Conservation (phyloP, 2,329 filamentous ascomycete genomes). For the Coleophoma crateriformis region DNA sequence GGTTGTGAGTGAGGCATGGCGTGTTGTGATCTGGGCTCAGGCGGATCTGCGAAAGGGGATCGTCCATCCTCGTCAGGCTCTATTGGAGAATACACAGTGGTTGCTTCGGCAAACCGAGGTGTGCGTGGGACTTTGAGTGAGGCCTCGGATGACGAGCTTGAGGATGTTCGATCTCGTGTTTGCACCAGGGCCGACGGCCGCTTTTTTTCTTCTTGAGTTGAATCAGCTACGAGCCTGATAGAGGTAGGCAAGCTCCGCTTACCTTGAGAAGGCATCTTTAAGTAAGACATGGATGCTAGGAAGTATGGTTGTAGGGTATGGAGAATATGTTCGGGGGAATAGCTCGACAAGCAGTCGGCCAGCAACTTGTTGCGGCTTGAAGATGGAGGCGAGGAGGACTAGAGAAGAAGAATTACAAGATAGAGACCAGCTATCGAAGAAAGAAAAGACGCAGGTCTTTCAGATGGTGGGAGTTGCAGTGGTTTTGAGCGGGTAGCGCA, state of each 20-base stretch:
- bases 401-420: conserved; percentile 21
- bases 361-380: conserved; percentile 7
- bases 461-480: conserved; percentile 16
- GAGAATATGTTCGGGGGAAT: conserved; percentile 10
- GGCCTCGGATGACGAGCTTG: conserved; percentile 32
- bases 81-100: conserved; percentile 71
- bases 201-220: conserved; percentile 17
- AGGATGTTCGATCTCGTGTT: conserved; percentile 31
- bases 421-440: conserved; percentile 29
- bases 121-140: conserved; percentile 62
- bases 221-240: conserved; percentile 4
- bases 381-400: conserved; percentile 12
- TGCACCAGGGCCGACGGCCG: conserved; percentile 16
- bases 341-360: conserved; percentile 15
- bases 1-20: conserved; percentile 63
- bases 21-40: conserved; percentile 40
- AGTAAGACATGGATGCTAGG: conserved; percentile 12
- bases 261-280: conserved; percentile 5
- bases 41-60: conserved; percentile 55
- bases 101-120: conserved; percentile 77
- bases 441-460: conserved; percentile 12
- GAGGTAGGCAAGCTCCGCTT: conserved; percentile 2
- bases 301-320: not conserved
- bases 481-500: conserved; percentile 26
- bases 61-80: conserved; percentile 42